Base-by-base conservation (phyloP, 2,329 filamentous ascomycete species). In the Ophiostoma ips region DNA sequence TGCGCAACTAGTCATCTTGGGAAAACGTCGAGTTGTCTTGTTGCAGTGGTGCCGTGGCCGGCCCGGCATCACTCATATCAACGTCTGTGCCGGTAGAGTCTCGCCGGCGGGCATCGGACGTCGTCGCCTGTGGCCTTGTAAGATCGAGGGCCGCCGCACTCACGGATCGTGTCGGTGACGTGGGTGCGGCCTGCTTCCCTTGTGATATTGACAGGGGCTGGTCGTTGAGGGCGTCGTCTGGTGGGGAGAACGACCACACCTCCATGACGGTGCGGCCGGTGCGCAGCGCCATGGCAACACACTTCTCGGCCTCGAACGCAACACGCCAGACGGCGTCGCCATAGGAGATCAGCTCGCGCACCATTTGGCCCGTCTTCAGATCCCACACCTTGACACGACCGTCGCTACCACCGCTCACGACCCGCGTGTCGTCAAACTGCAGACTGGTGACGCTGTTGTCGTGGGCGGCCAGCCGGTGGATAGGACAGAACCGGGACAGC, bases 311-410 rank as follows among this genome's bases (percentile, higher is more conserved):
- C 62, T 98, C 92, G 63, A 98, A 98, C 0, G 94, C 92, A 33
- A 98, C 90, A 53, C 92, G 78, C 92, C 92, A 98, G 0, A 98
- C 92, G 15, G 90, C 89, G 62, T 98, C 90, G 0, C 90, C 87
- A 49, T 90, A 88, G 18, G 84, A 81, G 44, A 90, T 90, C 38
- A 98, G 76, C 66, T 98, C 92, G 53, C 92, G 81, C 19, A 98
- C 87, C 28, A 95, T 74, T 52, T 86, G 83, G 3, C 92, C 92
- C 2, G 87, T 92, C 66, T 92, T 88, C 52, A 96, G 71, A 67
- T 95, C 90, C 92, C 92, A 98, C 50, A 98, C 89, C 67, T 96
- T 98, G 56, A 98, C 92, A 49, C 92, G 77, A n/a, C 92, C 92
- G 66, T 98, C 92, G 59, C 87, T 94, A 46, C 92, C 94, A 58